A percentile compares a stretch with the other conserved stretches of the same genome.
These are phyloP conservation scores for Ustilago loliicola DNA, from an alignment of 1,284 basidiomycete genomes.

Conservation along the genomic window DNA sequence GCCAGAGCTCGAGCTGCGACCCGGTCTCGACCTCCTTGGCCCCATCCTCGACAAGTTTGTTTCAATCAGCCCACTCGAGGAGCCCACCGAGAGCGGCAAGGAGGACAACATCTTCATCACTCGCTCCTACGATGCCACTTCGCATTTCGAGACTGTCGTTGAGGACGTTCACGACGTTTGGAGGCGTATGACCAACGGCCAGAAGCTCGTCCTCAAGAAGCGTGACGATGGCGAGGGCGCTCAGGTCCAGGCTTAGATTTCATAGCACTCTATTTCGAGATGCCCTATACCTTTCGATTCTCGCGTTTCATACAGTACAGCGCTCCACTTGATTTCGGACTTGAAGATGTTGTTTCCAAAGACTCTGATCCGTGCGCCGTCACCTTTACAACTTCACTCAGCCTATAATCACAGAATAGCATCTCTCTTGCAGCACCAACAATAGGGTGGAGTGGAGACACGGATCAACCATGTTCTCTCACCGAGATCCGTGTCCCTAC, in stretches of 20 bases:
- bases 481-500: background rate
- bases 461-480: background rate
- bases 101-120: slow-evolving; percentile 95
- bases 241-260: slow-evolving; percentile 62
- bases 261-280: background rate
- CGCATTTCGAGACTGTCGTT: slow-evolving; percentile 91
- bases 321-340: background rate
- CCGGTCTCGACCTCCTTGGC: slow-evolving; percentile 92
- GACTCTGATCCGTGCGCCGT: slow-evolving; percentile 5
- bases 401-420: slow-evolving; percentile 4
- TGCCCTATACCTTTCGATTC: slow-evolving; percentile 14
- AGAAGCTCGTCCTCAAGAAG: slow-evolving; percentile 69
- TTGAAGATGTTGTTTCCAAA: slow-evolving; percentile 6
- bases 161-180: slow-evolving; percentile 70
- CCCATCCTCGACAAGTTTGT: slow-evolving; percentile 98
- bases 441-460: background rate
- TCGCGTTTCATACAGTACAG: background rate
- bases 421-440: background rate
- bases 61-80: slow-evolving; percentile 87
- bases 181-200: slow-evolving; percentile 64
- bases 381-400: background rate
- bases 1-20: slow-evolving; percentile 91
- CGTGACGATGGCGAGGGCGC: slow-evolving; percentile 65
- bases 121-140: slow-evolving; percentile 96
- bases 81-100: slow-evolving; percentile 83